Base-by-base conservation (phyloP, 129 eudicot species). In the Flaveria bidentis region DNA sequence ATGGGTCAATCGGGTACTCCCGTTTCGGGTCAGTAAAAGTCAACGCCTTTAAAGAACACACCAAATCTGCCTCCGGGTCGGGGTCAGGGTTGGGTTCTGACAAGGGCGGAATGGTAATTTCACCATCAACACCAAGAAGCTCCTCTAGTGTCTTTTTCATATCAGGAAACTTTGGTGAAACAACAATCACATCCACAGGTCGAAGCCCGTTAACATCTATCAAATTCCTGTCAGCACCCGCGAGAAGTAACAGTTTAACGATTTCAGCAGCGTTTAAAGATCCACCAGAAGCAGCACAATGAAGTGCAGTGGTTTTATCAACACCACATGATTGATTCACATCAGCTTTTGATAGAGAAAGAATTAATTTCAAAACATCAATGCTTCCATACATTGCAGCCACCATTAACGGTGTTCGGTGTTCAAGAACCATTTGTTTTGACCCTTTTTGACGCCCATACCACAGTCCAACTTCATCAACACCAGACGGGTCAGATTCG, bases 241-340 rank as follows among this genome's bases (percentile, higher is more conserved):
- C 86, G 12, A 71, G 47, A 25, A 91, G 67, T 33, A 91, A 89
- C 68, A 88, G 71, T 51, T 78, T 83, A 30, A 87, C 87, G 3
- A 68, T 77, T 6, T 85, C 87, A 49, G 78, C 63, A 3, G 90
- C 92, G 53, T 88, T 80, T 8, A 60, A 20, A 10, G 95, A 91
- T 46, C 97, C 97, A 15, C 97, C 84, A 1, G 97, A 91, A 15
- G 92, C 97, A 70, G 97, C 95, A 72, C 95, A 91, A 41, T 91
- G 92, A 69, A 91, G 94, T 4, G 97, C 90, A 47, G 97, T 88
- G 61, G 76, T 87, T 14, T 87, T 88, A 61, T 88, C 95, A 17
- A 73, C 69, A 26, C 95, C 95, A 78, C 95, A 88, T 5, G 81
- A 64, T 2, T 81, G 87, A 73, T 91, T 91, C 49, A 88, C 89